Evolutionary conservation across 306 rosid species (phyloP).

Genomic region (Argentina anserina): DNA sequence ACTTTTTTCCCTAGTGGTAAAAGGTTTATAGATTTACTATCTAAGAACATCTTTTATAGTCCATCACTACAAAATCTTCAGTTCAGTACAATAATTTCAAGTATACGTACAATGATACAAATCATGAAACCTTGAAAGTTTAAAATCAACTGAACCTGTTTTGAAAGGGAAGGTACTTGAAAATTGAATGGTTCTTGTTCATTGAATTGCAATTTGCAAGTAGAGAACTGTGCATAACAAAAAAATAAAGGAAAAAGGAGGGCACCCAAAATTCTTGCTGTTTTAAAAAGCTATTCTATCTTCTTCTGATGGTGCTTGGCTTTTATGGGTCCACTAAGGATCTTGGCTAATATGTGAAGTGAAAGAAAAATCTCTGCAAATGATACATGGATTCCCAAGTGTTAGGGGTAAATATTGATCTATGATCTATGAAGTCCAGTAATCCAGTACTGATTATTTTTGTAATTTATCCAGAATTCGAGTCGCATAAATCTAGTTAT

Average conservation of each 20-base stretch:
- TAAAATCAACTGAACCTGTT: background rate
- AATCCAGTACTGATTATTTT: too few species aligned
- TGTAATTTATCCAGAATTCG: background rate
- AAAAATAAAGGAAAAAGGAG: background rate
- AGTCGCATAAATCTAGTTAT: too few species aligned
- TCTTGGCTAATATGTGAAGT: background rate
- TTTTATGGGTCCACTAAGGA: background rate
- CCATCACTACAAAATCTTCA: too few species aligned
- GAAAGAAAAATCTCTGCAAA: background rate
- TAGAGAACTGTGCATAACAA: background rate
- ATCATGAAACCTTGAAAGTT: too few species aligned
- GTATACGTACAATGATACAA: too few species aligned
- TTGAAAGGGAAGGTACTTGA: background rate
- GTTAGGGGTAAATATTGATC: background rate
- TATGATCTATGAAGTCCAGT: too few species aligned
- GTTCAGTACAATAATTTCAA: too few species aligned
- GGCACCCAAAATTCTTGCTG: background rate
- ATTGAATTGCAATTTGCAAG: background rate
- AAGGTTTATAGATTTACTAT: too few species aligned
- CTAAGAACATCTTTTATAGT: too few species aligned
- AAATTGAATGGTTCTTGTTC: background rate
- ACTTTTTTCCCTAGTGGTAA: too few species aligned
- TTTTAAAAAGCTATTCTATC: background rate
- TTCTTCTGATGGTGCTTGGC: background rate
- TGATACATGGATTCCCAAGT: background rate